Base-by-base conservation (phyloP, 2,329 filamentous ascomycete species). In the Teratosphaeria nubilosa region DNA sequence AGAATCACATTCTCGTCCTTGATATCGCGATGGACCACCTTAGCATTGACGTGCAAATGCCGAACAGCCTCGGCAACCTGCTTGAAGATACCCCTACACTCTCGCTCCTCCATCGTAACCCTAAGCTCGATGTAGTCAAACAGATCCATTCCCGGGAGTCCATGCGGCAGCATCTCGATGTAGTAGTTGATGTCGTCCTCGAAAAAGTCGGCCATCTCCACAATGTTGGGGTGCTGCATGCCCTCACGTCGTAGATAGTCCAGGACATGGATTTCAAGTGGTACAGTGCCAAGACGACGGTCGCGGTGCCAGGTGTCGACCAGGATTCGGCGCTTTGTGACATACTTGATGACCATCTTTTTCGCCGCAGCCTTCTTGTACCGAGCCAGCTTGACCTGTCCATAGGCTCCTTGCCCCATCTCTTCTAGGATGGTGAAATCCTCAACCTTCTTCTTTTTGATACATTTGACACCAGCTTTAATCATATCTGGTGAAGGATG, bases 301-400 rank as follows among this genome's bases (percentile, higher is more conserved):
- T 99, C 94, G 58, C 94, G 85, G 32, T 92, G 97, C 94, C 94
- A 99, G 0, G 94, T 99, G 74, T 99, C 94, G 61, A 99, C 92
- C 14, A 99, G 81, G 72, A 99, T 99, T 51, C 92, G 88, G 59
- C 89, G 86, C 76, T 99, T 99, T 5, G 94, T 97, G 54, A 99
- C 94, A 72, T 95, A 99, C 73, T 99, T 99, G 69, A 99, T 82
- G 22, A 99, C 92, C 62, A 95, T 88, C 74, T 95, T 96, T 71
- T 86, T 88, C 56, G 83, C 78, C 25, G 78, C 84, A 55, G 66
- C 63, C 67, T 86, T 84, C 75, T 91, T 95, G 76, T 94, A 88
- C 31, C 91, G 85, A 56, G 89, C 92, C 53, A 99, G 81, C 73
- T 99, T 99, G 59, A 99, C 94, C 74, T 99, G 92, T 1, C 94